A percentile compares a stretch with the other conserved stretches of the same genome.
phyloP scores from a whole-genome alignment of 2,329 filamentous ascomycete species.

The Fusarium temperatum region DNA sequence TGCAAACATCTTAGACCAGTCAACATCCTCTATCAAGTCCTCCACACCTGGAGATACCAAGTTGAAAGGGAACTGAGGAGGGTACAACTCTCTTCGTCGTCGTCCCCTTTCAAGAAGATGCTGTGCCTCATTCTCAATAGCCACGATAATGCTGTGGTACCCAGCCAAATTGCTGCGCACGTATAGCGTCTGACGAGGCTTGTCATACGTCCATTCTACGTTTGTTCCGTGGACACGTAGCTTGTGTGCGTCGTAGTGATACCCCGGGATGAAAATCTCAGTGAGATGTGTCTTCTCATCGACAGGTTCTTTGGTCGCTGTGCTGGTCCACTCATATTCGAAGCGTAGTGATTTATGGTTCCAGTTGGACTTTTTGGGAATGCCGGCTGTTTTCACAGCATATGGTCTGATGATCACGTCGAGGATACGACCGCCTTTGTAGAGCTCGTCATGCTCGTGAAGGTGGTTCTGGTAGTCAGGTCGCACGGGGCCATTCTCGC shows the following conservation, averaged over 20 bases:
- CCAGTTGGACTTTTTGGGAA: constrained; percentile 48
- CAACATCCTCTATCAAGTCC: constrained; percentile 30
- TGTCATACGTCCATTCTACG: constrained; percentile 46
- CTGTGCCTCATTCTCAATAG: constrained; percentile 35
- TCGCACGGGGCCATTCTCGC: constrained; percentile 39
- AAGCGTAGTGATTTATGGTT: constrained; percentile 47
- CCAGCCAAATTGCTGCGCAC: constrained; percentile 31
- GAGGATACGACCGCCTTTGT: constrained; percentile 49
- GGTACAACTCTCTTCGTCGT: constrained; percentile 18
- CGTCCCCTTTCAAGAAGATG: constrained; percentile 34
- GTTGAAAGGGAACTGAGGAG: constrained; percentile 17
- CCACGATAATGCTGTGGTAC: constrained; percentile 36
- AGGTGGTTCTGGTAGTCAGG: constrained; percentile 47
- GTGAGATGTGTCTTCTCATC: constrained; percentile 42
- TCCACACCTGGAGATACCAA: constrained; percentile 26
- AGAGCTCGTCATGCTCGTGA: constrained; percentile 49
- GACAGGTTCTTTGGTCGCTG: constrained; percentile 5
- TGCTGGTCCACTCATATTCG: constrained; percentile 47
- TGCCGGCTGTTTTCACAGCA: constrained; percentile 52
- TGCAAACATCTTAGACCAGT: constrained; percentile 20
- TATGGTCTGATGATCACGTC: constrained; percentile 54
- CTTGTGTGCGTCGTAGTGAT: constrained; percentile 48
- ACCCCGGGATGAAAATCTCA: constrained; percentile 51
- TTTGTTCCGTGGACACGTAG: constrained; percentile 41
- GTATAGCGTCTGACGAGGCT: constrained; percentile 44